Base-by-base conservation (phyloP, 2,329 filamentous ascomycete species). In the Sporothrix variecibatus region DNA sequence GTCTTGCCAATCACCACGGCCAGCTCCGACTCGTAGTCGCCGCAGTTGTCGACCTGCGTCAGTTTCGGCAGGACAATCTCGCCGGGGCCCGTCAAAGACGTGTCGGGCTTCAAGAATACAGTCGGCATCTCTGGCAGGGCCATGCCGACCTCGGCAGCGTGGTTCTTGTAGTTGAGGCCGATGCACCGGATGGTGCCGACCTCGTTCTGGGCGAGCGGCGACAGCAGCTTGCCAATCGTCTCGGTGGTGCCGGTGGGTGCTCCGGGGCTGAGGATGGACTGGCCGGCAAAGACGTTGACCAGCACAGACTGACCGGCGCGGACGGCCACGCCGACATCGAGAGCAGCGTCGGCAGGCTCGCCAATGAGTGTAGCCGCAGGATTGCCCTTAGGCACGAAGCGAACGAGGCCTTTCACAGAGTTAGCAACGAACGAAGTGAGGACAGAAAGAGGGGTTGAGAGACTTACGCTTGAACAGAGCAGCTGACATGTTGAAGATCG, bases 11-110 rank as follows among this genome's bases (percentile, higher is more conserved):
- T 85, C 15, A 90, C 83, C 40, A 90, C 84, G 15, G 85, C 87
- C 70, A 91, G 83, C 80, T 90, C 88, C 2, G 87, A 86, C 79
- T 90, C 87, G 79, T 89, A 89, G 80, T 90, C 89, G 62, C 86
- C 87, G 28, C 86, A 85, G 80, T 87, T 85, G 71, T 87, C 85
- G 17, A 81, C 79, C 75, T 88, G 84, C 0, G 86, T 87, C 77
- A 86, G 82, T 78, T 86, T 87, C 34, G 88, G 88, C 64, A 91
- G 84, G 49, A 86, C 78, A 0, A 85, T 31, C 12, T 62, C 58
- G n/a, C 87, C 11, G 86, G 84, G 3, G 83, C 82, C 1, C 84
- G 84, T 82, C 84, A 90, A 2, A 88, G 86, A 80, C 2, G 86
- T 87, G 20, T 83, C 81, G 0, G 88, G 89, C 79, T 91, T 91